Evolutionary conservation across 2,329 filamentous ascomycete genomes (phyloP).

Genomic region (Aspergillus costaricaensis): DNA sequence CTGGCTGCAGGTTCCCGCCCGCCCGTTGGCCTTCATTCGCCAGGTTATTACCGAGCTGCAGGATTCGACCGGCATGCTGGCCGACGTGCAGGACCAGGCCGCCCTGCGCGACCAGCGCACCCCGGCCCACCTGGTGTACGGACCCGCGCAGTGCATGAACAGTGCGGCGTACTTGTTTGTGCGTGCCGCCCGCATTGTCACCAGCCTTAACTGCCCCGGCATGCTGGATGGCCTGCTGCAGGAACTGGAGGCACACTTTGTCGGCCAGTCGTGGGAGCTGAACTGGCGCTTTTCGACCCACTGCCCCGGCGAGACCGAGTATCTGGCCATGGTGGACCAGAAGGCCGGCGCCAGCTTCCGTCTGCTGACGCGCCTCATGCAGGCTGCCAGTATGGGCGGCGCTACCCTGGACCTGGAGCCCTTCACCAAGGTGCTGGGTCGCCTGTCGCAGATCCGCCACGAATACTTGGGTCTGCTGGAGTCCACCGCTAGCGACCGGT

Average conservation of each 20-base stretch:
- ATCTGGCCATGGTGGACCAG: constrained; percentile 29
- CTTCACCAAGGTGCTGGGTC: constrained; percentile 21
- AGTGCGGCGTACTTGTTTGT: constrained; percentile 35
- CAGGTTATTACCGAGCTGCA: constrained; percentile 31
- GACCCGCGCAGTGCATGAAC: constrained; percentile 41
- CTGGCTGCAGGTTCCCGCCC: constrained; percentile 30
- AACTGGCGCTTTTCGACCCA: constrained; percentile 20
- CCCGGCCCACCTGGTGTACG: constrained; percentile 41
- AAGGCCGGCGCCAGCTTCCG: constrained; percentile 28
- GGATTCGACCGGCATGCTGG: constrained; percentile 35
- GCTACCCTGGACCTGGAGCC: constrained; percentile 16
- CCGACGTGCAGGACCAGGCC: constrained; percentile 45
- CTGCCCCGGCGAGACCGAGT: constrained; percentile 26
- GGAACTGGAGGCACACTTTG: constrained; percentile 18
- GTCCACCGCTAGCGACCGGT: constrained; percentile 12
- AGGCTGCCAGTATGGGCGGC: constrained; percentile 12
- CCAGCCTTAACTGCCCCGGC: constrained; percentile 16
- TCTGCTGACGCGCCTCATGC: constrained; percentile 24
- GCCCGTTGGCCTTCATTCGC: constrained; percentile 25
- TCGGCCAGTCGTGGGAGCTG: constrained; percentile 25
- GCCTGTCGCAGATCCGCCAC: constrained; percentile 29
- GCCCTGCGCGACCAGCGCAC: constrained; percentile 37
- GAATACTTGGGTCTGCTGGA: constrained; percentile 26
- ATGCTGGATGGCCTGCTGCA: constrained; percentile 28
- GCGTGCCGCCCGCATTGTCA: constrained; percentile 23